Conservation (phyloP, 169 alveolate species). For the Cryptosporidium xiaoi region DNA sequence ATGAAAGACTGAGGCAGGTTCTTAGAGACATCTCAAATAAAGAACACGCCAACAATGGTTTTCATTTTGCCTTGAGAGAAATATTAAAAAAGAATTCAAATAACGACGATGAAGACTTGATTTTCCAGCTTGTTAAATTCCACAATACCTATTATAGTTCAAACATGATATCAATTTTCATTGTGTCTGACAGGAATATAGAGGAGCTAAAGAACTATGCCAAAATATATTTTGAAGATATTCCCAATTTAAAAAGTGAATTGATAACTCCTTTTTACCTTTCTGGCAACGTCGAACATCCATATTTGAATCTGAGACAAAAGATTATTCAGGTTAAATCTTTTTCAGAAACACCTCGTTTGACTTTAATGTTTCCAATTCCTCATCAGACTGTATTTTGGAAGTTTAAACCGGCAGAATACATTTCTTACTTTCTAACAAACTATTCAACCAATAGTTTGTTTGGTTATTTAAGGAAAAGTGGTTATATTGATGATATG, state of each 20-base stretch:
- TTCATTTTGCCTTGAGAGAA: neutral
- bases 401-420: slow-evolving; percentile 46
- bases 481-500: neutral
- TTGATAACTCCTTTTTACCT: slow-evolving; percentile 46
- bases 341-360: neutral
- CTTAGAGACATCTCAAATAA: slow-evolving; percentile 19
- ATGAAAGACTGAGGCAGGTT: slow-evolving; percentile 6
- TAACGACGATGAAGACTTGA: slow-evolving; percentile 11
- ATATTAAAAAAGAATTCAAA: neutral
- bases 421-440: slow-evolving; percentile 52
- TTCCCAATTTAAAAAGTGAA: slow-evolving; percentile 14
- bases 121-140: slow-evolving; percentile 42
- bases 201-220: slow-evolving; percentile 48
- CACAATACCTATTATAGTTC: slow-evolving; percentile 33
- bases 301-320: slow-evolving; percentile 19
- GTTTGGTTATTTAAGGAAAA: neutral
- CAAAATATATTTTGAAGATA: slow-evolving; percentile 31
- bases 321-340: slow-evolving; percentile 30
- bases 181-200: slow-evolving; percentile 39
- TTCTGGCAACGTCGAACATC: slow-evolving; percentile 9
- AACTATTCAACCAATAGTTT: slow-evolving; percentile 24
- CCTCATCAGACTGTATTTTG: slow-evolving; percentile 40
- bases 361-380: slow-evolving; percentile 43
- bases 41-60: slow-evolving; percentile 35
- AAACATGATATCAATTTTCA: slow-evolving; percentile 31